Base-by-base conservation (phyloP, 2,329 filamentous ascomycete genomes). In the Huntiella omanensis region DNA sequence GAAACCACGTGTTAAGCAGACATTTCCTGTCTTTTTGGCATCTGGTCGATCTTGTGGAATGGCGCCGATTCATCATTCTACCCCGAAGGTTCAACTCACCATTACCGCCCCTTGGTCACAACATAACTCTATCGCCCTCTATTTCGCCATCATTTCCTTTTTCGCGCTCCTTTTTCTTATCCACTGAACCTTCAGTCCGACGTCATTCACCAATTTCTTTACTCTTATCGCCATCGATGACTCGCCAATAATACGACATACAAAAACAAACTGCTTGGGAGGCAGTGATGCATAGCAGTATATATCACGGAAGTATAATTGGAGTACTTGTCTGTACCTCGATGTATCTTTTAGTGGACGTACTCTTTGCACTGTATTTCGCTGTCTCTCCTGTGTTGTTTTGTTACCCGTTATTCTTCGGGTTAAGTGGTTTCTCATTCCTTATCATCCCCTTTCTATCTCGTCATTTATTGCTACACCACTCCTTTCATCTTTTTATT, bases 51-150 rank as follows among this genome's bases (percentile, higher is more conserved):
- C 34, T 36, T 16, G 12, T 16, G 34, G 34, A 22, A 41, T 41
- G 16, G 13, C 17, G 17, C 19, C 39, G 15, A 17, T 36, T 39
- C 35, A 37, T 17, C 38, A 28, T 41, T 35, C 22, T 35, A 22
- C 8, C 33, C 32, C 11, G 33, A 35, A 39, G 37, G 34, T 40
- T 46, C 45, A 36, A 45, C 39, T 22, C 33, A 19, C 22, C 33
- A 33, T 28, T 45, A 40, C 43, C 43, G 37, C n/a, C 17, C 17
- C 11, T 39, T 36, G 43, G 43, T 36, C 43, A 41, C 19, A 41
- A 41, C 17, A 13, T 19, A 22, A 12, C 19, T 13, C 39, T 16
- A 16, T 41, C 19, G 17, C n/a, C 39, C 17, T 28, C 19, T 12
- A 41, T 19, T 28, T 13, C 11, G 28, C 28, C 13, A 22, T 41